Evolutionary conservation across 2,329 filamentous ascomycete species (phyloP).

Genomic region (Aureobasidium sp.): DNA sequence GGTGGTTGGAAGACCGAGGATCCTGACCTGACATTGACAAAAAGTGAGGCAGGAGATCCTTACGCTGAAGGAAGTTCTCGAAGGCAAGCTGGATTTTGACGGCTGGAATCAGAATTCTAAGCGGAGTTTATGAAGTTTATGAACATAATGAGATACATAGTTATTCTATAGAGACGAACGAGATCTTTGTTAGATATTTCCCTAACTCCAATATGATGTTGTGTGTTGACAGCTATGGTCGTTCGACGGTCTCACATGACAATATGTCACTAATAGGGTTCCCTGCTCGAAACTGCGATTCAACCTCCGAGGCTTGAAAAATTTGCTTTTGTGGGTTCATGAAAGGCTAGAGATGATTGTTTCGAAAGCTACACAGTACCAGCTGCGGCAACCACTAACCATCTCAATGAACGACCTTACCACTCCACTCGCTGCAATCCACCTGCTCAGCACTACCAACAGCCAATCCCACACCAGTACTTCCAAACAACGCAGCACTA

Average conservation of each 20-base stretch:
- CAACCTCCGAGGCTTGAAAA: too few relatives aligned
- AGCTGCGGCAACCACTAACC: background rate
- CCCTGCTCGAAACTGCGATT: too few relatives aligned
- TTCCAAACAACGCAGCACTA: constrained; percentile 27
- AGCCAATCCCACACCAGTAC: constrained; percentile 23
- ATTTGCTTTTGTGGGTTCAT: too few relatives aligned
- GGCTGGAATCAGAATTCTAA: background rate
- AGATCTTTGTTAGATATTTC: too few relatives aligned
- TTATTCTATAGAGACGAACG: background rate
- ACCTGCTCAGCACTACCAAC: constrained; percentile 27
- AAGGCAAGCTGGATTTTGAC: background rate
- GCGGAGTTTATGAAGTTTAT: background rate
- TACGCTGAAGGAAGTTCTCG: background rate
- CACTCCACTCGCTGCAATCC: constrained; percentile 15
- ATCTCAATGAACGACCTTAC: background rate
- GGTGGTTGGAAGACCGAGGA: constrained; percentile 41
- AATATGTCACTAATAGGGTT: too few relatives aligned
- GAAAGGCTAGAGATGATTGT: too few relatives aligned
- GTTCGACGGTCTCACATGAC: too few relatives aligned
- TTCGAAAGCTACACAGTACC: background rate
- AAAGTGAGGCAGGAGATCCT: background rate
- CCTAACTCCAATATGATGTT: too few relatives aligned
- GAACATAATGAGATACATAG: background rate
- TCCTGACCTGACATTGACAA: background rate
- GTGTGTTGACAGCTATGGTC: too few relatives aligned